These are phyloP conservation scores for Arabidopsis arenosa DNA, from an alignment of 345 rosid species.

Conservation along the genomic window DNA sequence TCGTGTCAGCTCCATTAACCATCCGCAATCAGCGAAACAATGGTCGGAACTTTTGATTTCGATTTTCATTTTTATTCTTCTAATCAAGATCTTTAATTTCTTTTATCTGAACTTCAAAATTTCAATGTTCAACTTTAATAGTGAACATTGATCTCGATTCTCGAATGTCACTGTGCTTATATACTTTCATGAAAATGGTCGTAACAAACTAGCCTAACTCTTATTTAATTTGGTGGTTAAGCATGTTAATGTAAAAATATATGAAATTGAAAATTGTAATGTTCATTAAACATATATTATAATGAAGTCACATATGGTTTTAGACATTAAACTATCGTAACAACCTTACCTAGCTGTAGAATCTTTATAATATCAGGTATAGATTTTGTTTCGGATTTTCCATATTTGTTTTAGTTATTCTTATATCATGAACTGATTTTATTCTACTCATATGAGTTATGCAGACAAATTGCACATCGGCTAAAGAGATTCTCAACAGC, in stretches of 20 bases:
- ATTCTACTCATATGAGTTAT: slow-evolving; percentile 26
- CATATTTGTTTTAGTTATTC: slow-evolving; percentile 21
- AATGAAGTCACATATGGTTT: slow-evolving; percentile 1
- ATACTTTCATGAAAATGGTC: neutral
- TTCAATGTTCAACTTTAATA: neutral
- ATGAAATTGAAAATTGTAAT: too few relatives aligned
- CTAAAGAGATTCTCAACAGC: slow-evolving; percentile 37
- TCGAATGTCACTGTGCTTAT: neutral
- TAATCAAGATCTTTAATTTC: neutral
- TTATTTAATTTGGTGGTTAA: neutral
- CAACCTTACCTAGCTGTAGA: slow-evolving; percentile 27
- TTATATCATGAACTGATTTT: slow-evolving; percentile 32
- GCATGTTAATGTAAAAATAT: neutral
- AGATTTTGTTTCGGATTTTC: slow-evolving; percentile 31
- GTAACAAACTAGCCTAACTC: neutral
- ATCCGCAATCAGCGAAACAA: slow-evolving; percentile 41
- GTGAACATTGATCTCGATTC: neutral
- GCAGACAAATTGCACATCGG: slow-evolving; percentile 37
- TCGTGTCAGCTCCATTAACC: slow-evolving; percentile 27
- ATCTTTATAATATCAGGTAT: slow-evolving; percentile 34
- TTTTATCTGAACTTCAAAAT: neutral
- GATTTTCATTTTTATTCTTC: neutral
- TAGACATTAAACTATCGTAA: slow-evolving; percentile 25
- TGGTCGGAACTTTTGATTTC: slow-evolving; percentile 27
- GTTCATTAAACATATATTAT: neutral